Evolutionary conservation across 2,329 filamentous ascomycete species (phyloP).

Genomic region (Ophiocordyceps camponoti-leonardi): DNA sequence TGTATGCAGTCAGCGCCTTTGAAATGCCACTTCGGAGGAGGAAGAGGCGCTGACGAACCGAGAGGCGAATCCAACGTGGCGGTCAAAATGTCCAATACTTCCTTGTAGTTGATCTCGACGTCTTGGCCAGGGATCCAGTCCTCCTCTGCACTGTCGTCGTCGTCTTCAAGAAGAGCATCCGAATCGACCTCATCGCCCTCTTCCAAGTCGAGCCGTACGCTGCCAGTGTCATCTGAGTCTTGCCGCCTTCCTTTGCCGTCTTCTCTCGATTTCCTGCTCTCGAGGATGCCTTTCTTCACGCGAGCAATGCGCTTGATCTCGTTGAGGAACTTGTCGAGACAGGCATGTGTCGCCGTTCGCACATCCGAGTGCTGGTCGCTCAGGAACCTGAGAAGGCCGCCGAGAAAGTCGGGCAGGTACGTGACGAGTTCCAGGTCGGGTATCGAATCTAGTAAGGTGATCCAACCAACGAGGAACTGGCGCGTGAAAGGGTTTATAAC

Average conservation of each 20-base stretch:
- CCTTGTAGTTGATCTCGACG: conserved; percentile 82
- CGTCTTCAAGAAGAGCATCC: conserved; percentile 37
- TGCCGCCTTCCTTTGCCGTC: conserved; percentile 54
- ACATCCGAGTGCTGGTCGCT: conserved; percentile 86
- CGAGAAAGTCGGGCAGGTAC: conserved; percentile 81
- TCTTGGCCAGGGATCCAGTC: conserved; percentile 98
- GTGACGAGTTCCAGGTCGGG: conserved; percentile 90
- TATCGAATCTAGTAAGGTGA: conserved; percentile 86
- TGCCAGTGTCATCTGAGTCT: conserved; percentile 50
- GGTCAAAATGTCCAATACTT: conserved; percentile 81
- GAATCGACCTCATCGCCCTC: conserved; percentile 44
- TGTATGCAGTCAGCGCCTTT: conserved; percentile 12
- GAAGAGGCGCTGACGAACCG: conserved; percentile 30
- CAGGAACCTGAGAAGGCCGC: conserved; percentile 77
- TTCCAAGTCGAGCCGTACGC: conserved; percentile 38
- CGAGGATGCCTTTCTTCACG: conserved; percentile 80
- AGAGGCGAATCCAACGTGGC: conserved; percentile 70
- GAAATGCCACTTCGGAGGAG: not conserved
- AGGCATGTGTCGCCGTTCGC: conserved; percentile 79
- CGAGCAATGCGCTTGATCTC: conserved; percentile 92
- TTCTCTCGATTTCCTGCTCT: conserved; percentile 58
- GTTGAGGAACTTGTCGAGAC: conserved; percentile 73
- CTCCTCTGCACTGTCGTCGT: conserved; percentile 53
- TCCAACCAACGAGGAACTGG: conserved; percentile 92
- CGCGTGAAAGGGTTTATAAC: conserved; percentile 90